These are phyloP conservation scores for Gomphus bonarii DNA, from an alignment of 1,284 basidiomycete species.

Conservation along the genomic window DNA sequence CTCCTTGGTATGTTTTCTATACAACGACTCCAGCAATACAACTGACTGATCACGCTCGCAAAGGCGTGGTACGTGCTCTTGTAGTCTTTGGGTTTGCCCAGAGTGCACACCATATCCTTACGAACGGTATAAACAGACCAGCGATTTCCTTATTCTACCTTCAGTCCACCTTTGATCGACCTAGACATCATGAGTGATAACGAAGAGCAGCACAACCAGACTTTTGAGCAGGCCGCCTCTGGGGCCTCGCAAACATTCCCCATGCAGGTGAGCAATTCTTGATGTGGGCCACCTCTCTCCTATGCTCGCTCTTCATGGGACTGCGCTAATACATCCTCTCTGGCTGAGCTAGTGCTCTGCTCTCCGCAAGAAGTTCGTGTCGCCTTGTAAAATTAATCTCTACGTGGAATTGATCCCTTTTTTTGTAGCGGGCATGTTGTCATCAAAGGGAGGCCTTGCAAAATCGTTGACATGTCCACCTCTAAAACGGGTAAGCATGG, in stretches of 20 bases:
- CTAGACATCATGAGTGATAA: slow-evolving; percentile 72
- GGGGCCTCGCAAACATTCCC: slow-evolving; percentile 86
- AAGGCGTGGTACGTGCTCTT: slow-evolving; percentile 2
- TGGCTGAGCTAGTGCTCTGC: slow-evolving; percentile 67
- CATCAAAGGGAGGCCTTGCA: slow-evolving; percentile 98
- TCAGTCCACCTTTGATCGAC: slow-evolving; percentile 10
- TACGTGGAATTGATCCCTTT: too few species aligned
- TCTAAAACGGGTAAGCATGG: slow-evolving; percentile 99
- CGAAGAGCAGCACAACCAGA: slow-evolving; percentile 75
- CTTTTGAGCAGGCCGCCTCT: slow-evolving; percentile 76
- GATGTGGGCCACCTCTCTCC: neutral
- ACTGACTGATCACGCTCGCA: neutral
- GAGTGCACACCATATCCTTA: neutral
- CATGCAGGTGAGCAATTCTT: slow-evolving; percentile 45
- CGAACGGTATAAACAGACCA: neutral
- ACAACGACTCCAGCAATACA: neutral
- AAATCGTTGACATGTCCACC: slow-evolving; percentile 99
- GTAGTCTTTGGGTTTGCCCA: neutral
- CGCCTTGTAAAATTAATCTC: neutral
- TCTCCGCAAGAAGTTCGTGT: slow-evolving; percentile 52
- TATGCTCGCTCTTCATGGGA: neutral
- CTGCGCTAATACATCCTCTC: neutral
- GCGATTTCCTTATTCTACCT: neutral
- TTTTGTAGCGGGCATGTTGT: slow-evolving; percentile 83
- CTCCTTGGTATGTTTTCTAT: neutral